Conservation (phyloP, 2,329 filamentous ascomycete genomes). For the Aspergillus fumigatiaffinis region DNA sequence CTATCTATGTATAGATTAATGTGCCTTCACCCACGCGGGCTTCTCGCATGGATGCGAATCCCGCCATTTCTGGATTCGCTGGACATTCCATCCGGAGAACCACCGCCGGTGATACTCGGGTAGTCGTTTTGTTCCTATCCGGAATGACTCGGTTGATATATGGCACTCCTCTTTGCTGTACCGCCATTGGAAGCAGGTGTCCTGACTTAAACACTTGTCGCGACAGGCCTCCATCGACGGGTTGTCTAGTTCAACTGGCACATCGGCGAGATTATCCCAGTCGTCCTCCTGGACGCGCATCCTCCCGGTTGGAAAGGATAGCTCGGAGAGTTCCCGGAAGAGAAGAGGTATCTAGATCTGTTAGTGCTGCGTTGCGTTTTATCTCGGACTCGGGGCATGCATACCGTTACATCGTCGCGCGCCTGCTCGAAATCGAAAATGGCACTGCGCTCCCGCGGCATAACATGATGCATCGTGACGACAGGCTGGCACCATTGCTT, state of each 20-base stretch:
- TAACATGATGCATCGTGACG: slow-evolving; percentile 56
- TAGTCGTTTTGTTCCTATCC: slow-evolving; percentile 3
- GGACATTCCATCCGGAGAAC: slow-evolving; percentile 11
- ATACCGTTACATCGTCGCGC: slow-evolving; percentile 24
- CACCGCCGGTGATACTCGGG: slow-evolving; percentile 4
- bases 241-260: slow-evolving; percentile 38
- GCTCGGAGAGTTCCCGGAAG: slow-evolving; percentile 49
- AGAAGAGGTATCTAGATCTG: slow-evolving; percentile 40
- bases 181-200: slow-evolving; percentile 34
- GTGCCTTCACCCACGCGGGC: slow-evolving; percentile 6
- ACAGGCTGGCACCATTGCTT: slow-evolving; percentile 56
- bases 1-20: background rate
- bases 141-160: slow-evolving; percentile 11
- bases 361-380: background rate
- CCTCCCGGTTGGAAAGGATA: slow-evolving; percentile 42
- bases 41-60: slow-evolving; percentile 6
- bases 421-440: slow-evolving; percentile 54
- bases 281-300: slow-evolving; percentile 43
- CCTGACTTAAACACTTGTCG: slow-evolving; percentile 43
- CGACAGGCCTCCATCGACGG: slow-evolving; percentile 43
- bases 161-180: slow-evolving; percentile 11
- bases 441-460: slow-evolving; percentile 47
- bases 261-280: slow-evolving; percentile 54
- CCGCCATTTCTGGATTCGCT: slow-evolving; percentile 11
- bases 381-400: too few species aligned